A percentile compares a stretch with the other conserved stretches of the same genome.
Conservation (phyloP, 495 filamentous ascomycete genomes). For the Cercophora samala region DNA sequence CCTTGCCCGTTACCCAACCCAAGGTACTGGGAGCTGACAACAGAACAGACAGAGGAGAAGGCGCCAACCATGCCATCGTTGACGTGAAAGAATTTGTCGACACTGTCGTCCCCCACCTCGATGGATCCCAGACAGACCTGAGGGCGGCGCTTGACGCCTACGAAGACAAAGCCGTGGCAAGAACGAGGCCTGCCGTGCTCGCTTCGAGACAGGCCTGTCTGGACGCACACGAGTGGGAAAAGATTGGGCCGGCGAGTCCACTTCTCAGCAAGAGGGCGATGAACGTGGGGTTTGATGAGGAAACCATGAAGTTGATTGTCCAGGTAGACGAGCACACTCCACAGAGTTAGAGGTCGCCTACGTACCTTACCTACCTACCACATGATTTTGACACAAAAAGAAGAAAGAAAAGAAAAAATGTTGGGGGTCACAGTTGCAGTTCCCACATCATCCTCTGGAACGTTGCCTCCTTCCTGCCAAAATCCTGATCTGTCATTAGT, state of each 20-base stretch:
- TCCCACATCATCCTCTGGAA: background rate
- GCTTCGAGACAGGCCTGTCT: conserved; percentile 58
- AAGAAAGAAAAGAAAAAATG: background rate
- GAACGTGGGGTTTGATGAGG: conserved; percentile 31
- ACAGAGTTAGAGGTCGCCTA: background rate
- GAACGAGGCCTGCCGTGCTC: conserved; percentile 51
- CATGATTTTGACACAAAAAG: background rate
- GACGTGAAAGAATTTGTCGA: conserved; percentile 38
- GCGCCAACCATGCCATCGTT: conserved; percentile 43
- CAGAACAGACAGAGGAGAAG: conserved; percentile 42
- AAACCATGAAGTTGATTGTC: conserved; percentile 2
- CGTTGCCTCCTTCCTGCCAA: background rate
- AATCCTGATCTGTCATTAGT: background rate
- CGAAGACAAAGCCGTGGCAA: conserved; percentile 49
- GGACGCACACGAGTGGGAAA: conserved; percentile 58
- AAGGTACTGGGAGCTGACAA: no score
- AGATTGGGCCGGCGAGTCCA: conserved; percentile 32
- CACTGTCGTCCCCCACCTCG: conserved; percentile 18
- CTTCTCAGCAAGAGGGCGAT: conserved; percentile 35
- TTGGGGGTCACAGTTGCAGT: background rate
- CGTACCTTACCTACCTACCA: background rate
- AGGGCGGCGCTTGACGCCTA: conserved; percentile 44
- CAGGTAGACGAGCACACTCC: background rate
- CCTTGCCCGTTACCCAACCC: background rate
- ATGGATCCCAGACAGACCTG: conserved; percentile 4